A percentile compares a stretch with the other conserved stretches of the same genome.
These are phyloP conservation scores for Eucalyptus regnans DNA, from an alignment of 345 rosid species.

Conservation along the genomic window DNA sequence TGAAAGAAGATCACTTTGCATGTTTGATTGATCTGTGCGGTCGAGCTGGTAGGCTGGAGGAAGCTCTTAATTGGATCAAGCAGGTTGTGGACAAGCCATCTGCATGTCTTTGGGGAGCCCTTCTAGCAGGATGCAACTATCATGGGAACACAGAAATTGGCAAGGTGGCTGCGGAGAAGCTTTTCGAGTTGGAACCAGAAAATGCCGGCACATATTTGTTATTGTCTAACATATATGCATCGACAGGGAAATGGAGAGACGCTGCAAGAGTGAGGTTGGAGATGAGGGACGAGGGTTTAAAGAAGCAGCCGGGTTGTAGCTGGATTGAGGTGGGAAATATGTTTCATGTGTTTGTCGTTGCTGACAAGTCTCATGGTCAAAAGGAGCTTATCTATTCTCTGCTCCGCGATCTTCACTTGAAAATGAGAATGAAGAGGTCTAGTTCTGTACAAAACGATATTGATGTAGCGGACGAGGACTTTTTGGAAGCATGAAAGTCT, in stretches of 20 bases:
- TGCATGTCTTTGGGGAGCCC: conserved; percentile 45
- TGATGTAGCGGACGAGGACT: neutral
- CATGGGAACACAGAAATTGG: conserved; percentile 39
- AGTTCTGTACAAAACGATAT: neutral
- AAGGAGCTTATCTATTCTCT: conserved; percentile 15
- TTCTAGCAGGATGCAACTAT: conserved; percentile 53
- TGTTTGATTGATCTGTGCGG: conserved; percentile 64
- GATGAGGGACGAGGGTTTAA: conserved; percentile 57
- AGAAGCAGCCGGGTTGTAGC: conserved; percentile 75
- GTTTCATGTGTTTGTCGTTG: conserved; percentile 39
- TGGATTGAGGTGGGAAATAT: conserved; percentile 44
- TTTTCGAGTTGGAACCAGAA: conserved; percentile 35
- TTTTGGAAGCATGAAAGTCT: neutral
- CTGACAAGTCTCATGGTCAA: conserved; percentile 36
- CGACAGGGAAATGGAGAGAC: conserved; percentile 34
- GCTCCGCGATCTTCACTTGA: conserved; percentile 22
- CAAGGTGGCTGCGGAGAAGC: conserved; percentile 32
- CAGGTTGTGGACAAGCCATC: conserved; percentile 16
- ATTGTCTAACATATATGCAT: conserved; percentile 53
- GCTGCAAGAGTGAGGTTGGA: conserved; percentile 35
- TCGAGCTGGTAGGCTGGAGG: conserved; percentile 52
- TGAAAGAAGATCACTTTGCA: conserved; percentile 59
- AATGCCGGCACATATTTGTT: conserved; percentile 38
- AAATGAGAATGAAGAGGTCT: conserved; percentile 33
- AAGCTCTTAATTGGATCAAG: conserved; percentile 29